phyloP scores from a whole-genome alignment of 495 filamentous ascomycete species.

The Penicillium macrosclerotiorum region DNA sequence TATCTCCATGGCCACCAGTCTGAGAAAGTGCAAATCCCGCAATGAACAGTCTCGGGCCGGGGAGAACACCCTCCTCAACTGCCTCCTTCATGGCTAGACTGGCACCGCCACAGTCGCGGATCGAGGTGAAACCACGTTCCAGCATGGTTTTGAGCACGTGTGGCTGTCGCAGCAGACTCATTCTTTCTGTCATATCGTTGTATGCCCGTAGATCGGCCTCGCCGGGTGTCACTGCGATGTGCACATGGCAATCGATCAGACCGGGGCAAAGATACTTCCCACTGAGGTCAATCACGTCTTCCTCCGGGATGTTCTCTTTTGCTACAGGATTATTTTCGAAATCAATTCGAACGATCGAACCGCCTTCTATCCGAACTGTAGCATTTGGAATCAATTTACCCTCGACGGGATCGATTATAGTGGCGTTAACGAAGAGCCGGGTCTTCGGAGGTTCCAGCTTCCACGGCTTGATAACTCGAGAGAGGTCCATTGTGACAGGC shows the following conservation, averaged over 20 bases:
- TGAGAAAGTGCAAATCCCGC: conserved; percentile 43
- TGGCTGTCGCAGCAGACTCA: conserved; percentile 15
- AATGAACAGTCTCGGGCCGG: conserved; percentile 48
- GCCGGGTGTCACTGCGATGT: conserved; percentile 48
- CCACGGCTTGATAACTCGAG: conserved; percentile 32
- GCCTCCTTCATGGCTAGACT: conserved; percentile 47
- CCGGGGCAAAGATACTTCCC: conserved; percentile 53
- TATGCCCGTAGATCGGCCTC: conserved; percentile 23
- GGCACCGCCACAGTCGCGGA: conserved; percentile 53
- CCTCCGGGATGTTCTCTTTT: neutral
- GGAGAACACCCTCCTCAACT: conserved; percentile 43
- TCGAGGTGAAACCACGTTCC: conserved; percentile 51
- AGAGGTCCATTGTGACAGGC: conserved; percentile 12
- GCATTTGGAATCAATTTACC: conserved; percentile 23
- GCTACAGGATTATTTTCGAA: conserved; percentile 1
- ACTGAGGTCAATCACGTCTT: conserved; percentile 32
- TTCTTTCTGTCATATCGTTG: conserved; percentile 18
- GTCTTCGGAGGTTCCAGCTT: conserved; percentile 19
- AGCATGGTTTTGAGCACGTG: conserved; percentile 40
- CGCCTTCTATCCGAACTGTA: conserved; percentile 23
- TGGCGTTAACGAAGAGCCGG: conserved; percentile 29
- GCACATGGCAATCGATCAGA: conserved; percentile 60
- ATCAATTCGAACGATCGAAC: conserved; percentile 21
- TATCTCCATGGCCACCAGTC: conserved; percentile 55
- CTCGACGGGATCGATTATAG: conserved; percentile 28